Base-by-base conservation (phyloP, 2,329 filamentous ascomycete species). In the Lecanicillium sp. region DNA sequence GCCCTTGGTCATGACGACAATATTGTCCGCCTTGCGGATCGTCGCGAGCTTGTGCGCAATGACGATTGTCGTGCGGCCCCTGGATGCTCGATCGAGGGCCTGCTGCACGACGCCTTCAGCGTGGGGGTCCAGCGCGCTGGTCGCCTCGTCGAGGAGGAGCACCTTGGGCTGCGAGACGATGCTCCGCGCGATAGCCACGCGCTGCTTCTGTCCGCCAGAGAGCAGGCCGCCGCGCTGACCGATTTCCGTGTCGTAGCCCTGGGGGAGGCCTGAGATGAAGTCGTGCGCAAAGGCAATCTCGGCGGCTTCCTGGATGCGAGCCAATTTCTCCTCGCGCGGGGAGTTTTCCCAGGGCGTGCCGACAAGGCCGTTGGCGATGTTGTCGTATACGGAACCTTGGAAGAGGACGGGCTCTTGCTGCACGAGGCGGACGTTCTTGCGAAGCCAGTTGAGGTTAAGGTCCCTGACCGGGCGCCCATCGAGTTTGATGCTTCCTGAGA, bases 61-160 rank as follows among this genome's bases (percentile, higher is more conserved):
- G 10, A 79, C 71, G 30, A 86, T 79, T 0, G 79, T 83, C 0
- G 81, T 84, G 23, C 80, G 69, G 20, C 72, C 71, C 29, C 69
- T 64, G 0, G 78, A 76, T 2, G 81, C 68, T 14, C 67, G 67
- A 45, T 74, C 71, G 10, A 81, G 68, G 1, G 77, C 77, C 39
- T 69, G 60, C 54, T 81, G 77, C 1, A 81, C 78, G 14, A 75
- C 64, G 1, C 66, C 62, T 44, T 71, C 68, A 4, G 69, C 62
- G 12, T 70, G 62, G 0, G 66, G 60, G 40, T 70, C 66, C 20
- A 70, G 59, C 8, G 81, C 78, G 39, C 75, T 80, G 0, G 82
- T 86, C 1, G 82, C 82, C 61, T 86, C 82, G 54, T 86, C 82
- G 2, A 86, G 66, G 14, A 86, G 74, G 2, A 86, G 67, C 20